Evolutionary conservation across 108 stramenopile species (phyloP).

Genomic region (Skeletonema tropicum): DNA sequence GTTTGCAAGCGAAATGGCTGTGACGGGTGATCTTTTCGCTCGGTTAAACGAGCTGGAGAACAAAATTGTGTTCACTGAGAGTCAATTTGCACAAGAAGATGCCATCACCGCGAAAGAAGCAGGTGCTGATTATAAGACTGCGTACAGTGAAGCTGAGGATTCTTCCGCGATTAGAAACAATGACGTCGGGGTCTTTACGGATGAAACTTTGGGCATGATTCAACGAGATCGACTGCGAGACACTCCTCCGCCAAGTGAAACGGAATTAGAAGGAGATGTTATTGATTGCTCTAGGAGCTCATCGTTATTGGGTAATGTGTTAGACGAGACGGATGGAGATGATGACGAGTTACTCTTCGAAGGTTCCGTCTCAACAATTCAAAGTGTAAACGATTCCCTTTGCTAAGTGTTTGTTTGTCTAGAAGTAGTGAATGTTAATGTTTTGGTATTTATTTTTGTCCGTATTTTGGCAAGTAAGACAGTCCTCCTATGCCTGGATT

Average conservation of each 20-base stretch:
- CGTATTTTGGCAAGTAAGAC: slow-evolving; percentile 40
- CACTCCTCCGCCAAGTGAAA: slow-evolving; percentile 28
- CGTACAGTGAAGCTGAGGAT: neutral
- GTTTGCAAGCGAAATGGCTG: neutral
- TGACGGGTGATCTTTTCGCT: neutral
- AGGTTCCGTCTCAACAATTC: neutral
- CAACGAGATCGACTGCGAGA: slow-evolving; percentile 13
- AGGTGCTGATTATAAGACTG: neutral
- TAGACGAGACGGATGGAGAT: neutral
- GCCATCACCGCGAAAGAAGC: neutral
- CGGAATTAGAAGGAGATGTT: slow-evolving; percentile 13
- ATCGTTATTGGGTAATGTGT: neutral
- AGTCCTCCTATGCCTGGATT: slow-evolving; percentile 87
- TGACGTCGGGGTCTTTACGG: slow-evolving; percentile 4
- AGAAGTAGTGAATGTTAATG: neutral
- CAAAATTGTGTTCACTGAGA: neutral
- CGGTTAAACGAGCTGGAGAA: slow-evolving; percentile 2
- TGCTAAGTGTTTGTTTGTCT: neutral
- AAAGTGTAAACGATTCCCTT: neutral
- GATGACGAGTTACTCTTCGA: neutral
- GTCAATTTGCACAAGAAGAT: neutral
- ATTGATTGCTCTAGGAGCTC: neutral
- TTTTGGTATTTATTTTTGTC: neutral
- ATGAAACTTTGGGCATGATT: slow-evolving; percentile 9
- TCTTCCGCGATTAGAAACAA: neutral